Conservation (phyloP, 495 filamentous ascomycete species). For the Penicillium herquei region DNA sequence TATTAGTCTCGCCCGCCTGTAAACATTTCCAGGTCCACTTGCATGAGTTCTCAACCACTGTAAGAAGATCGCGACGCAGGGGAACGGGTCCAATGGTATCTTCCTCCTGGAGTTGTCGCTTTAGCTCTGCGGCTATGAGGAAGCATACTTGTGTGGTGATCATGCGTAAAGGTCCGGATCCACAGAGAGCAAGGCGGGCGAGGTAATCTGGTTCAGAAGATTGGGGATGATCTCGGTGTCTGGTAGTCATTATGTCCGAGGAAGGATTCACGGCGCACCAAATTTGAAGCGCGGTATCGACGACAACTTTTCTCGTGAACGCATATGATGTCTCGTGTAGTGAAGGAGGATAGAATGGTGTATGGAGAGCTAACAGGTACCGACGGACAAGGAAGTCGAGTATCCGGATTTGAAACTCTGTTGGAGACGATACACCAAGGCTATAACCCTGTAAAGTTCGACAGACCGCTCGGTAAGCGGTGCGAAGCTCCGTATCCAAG, state of each 20-base stretch:
- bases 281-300: slow-evolving; percentile 51
- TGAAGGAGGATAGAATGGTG: slow-evolving; percentile 42
- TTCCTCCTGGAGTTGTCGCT: slow-evolving; percentile 49
- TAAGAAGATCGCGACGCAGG: slow-evolving; percentile 47
- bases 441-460: slow-evolving; percentile 35
- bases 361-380: slow-evolving; percentile 48
- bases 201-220: slow-evolving; percentile 36
- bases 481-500: slow-evolving; percentile 37
- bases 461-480: slow-evolving; percentile 29
- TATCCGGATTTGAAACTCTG: slow-evolving; percentile 33
- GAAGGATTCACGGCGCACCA: slow-evolving; percentile 43
- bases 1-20: slow-evolving; percentile 52
- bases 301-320: slow-evolving; percentile 45
- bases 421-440: slow-evolving; percentile 18
- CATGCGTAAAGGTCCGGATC: slow-evolving; percentile 47
- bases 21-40: slow-evolving; percentile 42
- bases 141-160: slow-evolving; percentile 40
- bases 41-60: slow-evolving; percentile 44
- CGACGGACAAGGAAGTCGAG: slow-evolving; percentile 46
- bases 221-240: neutral
- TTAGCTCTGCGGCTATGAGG: slow-evolving; percentile 48
- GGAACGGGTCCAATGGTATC: slow-evolving; percentile 41
- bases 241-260: slow-evolving; percentile 20
- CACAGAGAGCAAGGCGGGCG: slow-evolving; percentile 38
- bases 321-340: slow-evolving; percentile 44